Conservation (phyloP, 2,329 filamentous ascomycete genomes). For the Pseudocercospora eumusae region DNA sequence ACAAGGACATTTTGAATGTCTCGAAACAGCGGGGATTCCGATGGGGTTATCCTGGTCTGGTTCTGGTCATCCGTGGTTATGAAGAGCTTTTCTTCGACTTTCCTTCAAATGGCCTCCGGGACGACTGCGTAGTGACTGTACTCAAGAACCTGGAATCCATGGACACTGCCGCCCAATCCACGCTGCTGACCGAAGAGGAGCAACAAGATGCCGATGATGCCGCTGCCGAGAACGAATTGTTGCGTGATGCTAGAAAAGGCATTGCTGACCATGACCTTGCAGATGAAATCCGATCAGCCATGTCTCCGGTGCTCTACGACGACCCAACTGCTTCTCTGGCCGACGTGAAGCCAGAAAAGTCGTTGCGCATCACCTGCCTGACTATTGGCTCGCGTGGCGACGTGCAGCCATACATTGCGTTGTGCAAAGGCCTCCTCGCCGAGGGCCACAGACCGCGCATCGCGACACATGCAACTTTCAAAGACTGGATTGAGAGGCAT, state of each 20-base stretch:
- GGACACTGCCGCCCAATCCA: constrained; percentile 69
- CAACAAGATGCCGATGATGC: constrained; percentile 71
- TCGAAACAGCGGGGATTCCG: constrained; percentile 94
- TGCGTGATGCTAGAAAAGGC: constrained; percentile 69
- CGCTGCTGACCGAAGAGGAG: constrained; percentile 66
- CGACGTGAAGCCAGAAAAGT: constrained; percentile 81
- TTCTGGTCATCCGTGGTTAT: constrained; percentile 88
- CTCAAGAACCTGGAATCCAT: constrained; percentile 73
- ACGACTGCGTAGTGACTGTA: constrained; percentile 84
- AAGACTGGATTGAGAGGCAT: constrained; percentile 83
- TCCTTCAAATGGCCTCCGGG: constrained; percentile 70
- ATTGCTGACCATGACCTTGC: constrained; percentile 41
- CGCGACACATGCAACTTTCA: constrained; percentile 89
- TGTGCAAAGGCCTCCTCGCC: constrained; percentile 84
- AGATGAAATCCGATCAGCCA: constrained; percentile 48
- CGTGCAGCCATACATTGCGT: constrained; percentile 94
- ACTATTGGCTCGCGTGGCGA: constrained; percentile 96
- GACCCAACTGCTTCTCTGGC: constrained; percentile 84
- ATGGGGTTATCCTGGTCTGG: constrained; percentile 85
- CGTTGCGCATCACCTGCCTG: constrained; percentile 83
- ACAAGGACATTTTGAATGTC: constrained; percentile 89
- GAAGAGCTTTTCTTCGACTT: constrained; percentile 98
- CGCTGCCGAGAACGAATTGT: constrained; percentile 73
- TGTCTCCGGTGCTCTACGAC: constrained; percentile 81
- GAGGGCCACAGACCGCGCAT: constrained; percentile 87